These are phyloP conservation scores for Leucogyrophana mollusca DNA, from an alignment of 768 basidiomycete genomes.

Conservation along the genomic window DNA sequence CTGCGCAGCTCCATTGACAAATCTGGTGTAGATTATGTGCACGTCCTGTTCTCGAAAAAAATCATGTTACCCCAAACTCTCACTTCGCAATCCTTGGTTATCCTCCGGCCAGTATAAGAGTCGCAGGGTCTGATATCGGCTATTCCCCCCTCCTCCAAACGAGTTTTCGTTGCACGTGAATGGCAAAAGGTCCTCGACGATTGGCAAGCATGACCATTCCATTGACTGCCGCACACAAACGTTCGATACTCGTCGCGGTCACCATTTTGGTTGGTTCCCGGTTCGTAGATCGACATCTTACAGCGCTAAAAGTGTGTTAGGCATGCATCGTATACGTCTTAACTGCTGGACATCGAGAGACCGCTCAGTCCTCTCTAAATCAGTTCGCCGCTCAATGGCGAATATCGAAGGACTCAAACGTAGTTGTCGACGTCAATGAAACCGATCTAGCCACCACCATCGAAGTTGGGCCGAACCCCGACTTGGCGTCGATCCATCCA, in stretches of 20 bases:
- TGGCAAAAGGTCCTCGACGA: neutral
- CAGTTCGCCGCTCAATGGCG: conserved; percentile 4
- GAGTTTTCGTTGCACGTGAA: neutral
- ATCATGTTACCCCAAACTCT: no score
- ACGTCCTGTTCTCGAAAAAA: neutral
- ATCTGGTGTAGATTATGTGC: neutral
- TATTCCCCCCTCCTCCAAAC: neutral
- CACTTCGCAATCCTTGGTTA: neutral
- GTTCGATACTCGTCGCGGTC: conserved; percentile 24
- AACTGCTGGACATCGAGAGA: conserved; percentile 5
- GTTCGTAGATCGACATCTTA: neutral
- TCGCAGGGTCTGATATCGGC: neutral
- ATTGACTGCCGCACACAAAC: conserved; percentile 27
- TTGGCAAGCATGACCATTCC: conserved; percentile 18
- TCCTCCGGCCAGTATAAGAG: neutral
- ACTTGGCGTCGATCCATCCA: neutral
- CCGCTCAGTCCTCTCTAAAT: conserved; percentile 1
- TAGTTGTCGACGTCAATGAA: neutral
- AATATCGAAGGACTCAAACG: neutral
- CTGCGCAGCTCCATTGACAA: conserved; percentile 7
- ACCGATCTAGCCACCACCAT: neutral
- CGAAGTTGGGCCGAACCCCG: neutral
- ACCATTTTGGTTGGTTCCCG: conserved; percentile 21
- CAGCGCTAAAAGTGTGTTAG: no score
- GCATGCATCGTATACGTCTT: conserved; percentile 14